A percentile compares a stretch with the other conserved stretches of the same genome.
These are phyloP conservation scores for Annulohypoxylon bovei DNA, from an alignment of 495 filamentous ascomycete species.

Conservation along the genomic window DNA sequence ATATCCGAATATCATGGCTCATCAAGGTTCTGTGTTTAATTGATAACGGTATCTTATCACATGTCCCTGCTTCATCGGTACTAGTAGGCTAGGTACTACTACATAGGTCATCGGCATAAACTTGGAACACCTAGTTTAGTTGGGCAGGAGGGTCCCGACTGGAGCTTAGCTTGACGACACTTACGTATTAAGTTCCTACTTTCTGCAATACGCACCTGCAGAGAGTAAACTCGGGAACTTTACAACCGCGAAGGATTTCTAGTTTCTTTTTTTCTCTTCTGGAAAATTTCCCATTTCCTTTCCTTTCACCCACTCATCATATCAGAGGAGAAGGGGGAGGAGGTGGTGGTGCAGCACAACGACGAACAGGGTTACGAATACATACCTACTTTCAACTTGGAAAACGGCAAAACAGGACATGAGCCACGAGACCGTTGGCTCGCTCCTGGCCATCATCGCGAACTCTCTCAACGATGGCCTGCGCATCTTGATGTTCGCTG, in stretches of 20 bases:
- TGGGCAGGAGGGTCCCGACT: not conserved
- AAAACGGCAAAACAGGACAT: slow-evolving; percentile 34
- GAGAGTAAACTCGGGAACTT: not conserved
- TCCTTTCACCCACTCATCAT: not conserved
- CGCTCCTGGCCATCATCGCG: slow-evolving; percentile 59
- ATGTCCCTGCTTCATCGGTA: not conserved
- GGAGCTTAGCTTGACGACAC: slow-evolving; percentile 12
- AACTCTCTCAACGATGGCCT: slow-evolving; percentile 55
- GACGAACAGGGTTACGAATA: not conserved
- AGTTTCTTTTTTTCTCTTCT: not conserved
- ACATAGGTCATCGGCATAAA: slow-evolving; percentile 3
- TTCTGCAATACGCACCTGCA: slow-evolving; percentile 7
- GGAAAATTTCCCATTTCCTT: not conserved
- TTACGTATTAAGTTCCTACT: slow-evolving; percentile 13
- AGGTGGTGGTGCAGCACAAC: slow-evolving; percentile 9
- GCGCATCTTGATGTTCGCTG: slow-evolving; percentile 59
- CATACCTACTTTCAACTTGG: not conserved
- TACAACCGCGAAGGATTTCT: not conserved
- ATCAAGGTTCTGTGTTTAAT: not conserved
- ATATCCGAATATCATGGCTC: not conserved
- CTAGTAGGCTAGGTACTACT: not conserved
- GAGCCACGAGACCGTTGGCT: slow-evolving; percentile 58
- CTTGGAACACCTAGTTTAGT: not conserved
- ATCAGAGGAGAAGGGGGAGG: slow-evolving; percentile 15
- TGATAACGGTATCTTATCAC: slow-evolving; percentile 7